Conservation (phyloP, 257 asterid genomes). For the Fraxinus excelsior region DNA sequence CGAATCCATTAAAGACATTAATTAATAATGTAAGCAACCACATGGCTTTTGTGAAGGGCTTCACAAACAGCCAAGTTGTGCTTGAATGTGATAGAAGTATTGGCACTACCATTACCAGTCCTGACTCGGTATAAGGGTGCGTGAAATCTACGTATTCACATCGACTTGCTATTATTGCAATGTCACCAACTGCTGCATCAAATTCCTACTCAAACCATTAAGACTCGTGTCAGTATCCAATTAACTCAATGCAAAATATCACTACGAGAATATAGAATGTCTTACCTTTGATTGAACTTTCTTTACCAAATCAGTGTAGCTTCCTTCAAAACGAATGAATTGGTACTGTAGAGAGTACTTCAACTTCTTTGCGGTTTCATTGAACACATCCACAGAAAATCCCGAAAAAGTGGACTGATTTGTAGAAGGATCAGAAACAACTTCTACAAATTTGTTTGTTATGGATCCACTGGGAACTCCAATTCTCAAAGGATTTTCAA, state of each 20-base stretch:
- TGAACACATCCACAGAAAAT: slow-evolving; percentile 37
- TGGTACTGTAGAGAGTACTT: slow-evolving; percentile 18
- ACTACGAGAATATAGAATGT: not conserved
- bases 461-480: slow-evolving; percentile 39
- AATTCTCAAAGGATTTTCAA: slow-evolving; percentile 23
- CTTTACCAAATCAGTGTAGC: slow-evolving; percentile 32
- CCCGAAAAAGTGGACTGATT: slow-evolving; percentile 22
- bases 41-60: slow-evolving; percentile 48
- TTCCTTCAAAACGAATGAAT: slow-evolving; percentile 28
- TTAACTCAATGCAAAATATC: too few relatives aligned
- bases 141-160: slow-evolving; percentile 44
- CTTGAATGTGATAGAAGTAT: slow-evolving; percentile 16
- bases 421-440: slow-evolving; percentile 22
- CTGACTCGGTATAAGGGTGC: slow-evolving; percentile 46
- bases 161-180: slow-evolving; percentile 32
- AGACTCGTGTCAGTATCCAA: too few relatives aligned
- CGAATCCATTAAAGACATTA: slow-evolving; percentile 39
- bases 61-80: slow-evolving; percentile 40
- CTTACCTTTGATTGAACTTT: slow-evolving; percentile 35
- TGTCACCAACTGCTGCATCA: slow-evolving; percentile 53
- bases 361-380: slow-evolving; percentile 13
- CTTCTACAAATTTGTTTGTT: slow-evolving; percentile 32
- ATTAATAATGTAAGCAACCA: slow-evolving; percentile 36
- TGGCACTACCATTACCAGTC: slow-evolving; percentile 45
- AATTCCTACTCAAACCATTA: slow-evolving; percentile 25